Conservation (phyloP, 2,329 filamentous ascomycete genomes). For the Magnaporthiopsis incrustans region DNA sequence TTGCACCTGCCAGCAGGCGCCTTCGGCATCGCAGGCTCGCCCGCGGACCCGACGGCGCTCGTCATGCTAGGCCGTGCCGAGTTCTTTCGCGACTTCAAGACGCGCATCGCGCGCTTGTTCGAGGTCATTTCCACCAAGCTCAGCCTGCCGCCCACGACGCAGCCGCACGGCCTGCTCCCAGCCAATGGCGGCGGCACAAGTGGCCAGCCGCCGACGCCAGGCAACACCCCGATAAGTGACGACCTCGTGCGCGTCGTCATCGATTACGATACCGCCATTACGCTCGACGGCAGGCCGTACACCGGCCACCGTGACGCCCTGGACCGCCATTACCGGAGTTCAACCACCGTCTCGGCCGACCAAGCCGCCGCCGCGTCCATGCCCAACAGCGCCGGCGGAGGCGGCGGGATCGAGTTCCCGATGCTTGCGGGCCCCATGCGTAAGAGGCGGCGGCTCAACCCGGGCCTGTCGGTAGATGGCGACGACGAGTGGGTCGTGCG, state of each 20-base stretch:
- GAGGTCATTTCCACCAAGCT: conserved; percentile 78
- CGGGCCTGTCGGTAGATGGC: conserved; percentile 12
- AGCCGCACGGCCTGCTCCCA: conserved; percentile 61
- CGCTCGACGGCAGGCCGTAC: conserved; percentile 48
- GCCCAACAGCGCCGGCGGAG: conserved; percentile 25
- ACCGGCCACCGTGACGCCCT: conserved; percentile 18
- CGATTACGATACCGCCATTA: conserved; percentile 49
- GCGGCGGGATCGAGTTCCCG: conserved; percentile 12
- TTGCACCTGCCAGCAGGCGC: conserved; percentile 36
- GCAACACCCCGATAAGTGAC: conserved; percentile 61
- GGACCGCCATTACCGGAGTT: conserved; percentile 2
- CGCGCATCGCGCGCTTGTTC: conserved; percentile 64
- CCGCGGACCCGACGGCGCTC: conserved; percentile 7
- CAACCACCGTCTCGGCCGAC: conserved; percentile 18
- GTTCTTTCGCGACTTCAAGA: conserved; percentile 65
- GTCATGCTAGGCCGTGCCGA: conserved; percentile 47
- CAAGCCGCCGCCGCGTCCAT: conserved; percentile 18
- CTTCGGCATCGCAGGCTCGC: conserved; percentile 15
- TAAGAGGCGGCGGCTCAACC: conserved; percentile 37
- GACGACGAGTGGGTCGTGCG: conserved; percentile 53
- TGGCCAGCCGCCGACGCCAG: conserved; percentile 56
- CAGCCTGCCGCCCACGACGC: conserved; percentile 52
- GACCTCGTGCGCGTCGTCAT: conserved; percentile 61
- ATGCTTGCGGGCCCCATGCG: conserved; percentile 22
- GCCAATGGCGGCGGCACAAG: conserved; percentile 48